Evolutionary conservation across 768 basidiomycete species (phyloP).

Genomic region (Lepiota brunneoincarnata): DNA sequence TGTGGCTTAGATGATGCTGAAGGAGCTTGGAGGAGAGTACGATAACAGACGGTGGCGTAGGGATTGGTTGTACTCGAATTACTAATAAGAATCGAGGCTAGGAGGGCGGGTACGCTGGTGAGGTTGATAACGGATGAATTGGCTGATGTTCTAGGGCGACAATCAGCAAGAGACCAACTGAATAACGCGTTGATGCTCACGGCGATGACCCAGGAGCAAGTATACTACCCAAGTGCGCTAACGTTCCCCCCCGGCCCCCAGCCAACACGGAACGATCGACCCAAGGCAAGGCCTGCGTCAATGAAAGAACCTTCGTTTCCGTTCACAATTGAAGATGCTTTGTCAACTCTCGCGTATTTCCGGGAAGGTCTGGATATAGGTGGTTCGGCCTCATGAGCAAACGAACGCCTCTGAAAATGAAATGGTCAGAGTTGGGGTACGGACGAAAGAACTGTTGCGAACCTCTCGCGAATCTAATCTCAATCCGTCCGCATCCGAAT

Average conservation of each 20-base stretch:
- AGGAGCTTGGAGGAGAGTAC: constrained; percentile 55
- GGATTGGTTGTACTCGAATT: constrained; percentile 6
- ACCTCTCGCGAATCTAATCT: constrained; percentile 64
- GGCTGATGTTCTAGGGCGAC: constrained; percentile 47
- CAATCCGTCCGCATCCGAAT: constrained; percentile 70
- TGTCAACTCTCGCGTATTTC: constrained; percentile 77
- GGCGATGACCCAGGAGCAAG: constrained; percentile 51
- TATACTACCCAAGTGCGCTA: constrained; percentile 77
- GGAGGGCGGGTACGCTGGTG: constrained; percentile 30
- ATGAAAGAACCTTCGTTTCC: constrained; percentile 63
- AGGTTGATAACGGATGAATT: constrained; percentile 60
- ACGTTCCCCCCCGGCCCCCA: constrained; percentile 82
- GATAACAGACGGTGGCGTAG: constrained; percentile 31
- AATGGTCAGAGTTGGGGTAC: background rate
- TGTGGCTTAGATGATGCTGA: constrained; percentile 72
- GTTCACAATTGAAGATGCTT: constrained; percentile 59
- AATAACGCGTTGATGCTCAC: constrained; percentile 37
- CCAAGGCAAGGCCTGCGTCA: constrained; percentile 85
- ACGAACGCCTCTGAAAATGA: constrained; percentile 64
- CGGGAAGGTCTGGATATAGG: constrained; percentile 69
- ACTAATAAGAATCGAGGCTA: constrained; percentile 12
- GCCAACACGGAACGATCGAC: constrained; percentile 84
- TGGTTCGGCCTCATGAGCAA: constrained; percentile 70
- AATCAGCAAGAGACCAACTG: constrained; percentile 5
- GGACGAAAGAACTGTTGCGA: constrained; percentile 20